Evolutionary conservation across 2,329 filamentous ascomycete species (phyloP), one percentile per base, ranked within the genome.

Genomic region (Graphilbum sp.): DNA sequence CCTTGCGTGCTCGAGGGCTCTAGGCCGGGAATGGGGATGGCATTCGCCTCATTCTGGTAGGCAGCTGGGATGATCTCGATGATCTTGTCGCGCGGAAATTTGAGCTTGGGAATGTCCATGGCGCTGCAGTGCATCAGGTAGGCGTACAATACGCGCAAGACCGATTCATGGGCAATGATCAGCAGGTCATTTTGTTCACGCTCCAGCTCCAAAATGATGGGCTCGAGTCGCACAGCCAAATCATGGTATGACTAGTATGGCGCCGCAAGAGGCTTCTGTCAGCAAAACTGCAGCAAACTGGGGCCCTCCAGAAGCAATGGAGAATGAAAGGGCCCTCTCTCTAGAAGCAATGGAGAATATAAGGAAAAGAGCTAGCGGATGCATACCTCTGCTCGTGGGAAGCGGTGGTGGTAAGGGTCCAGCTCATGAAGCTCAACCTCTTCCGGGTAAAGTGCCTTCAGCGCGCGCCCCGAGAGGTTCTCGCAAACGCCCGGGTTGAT

Each of bases 111-210:
- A 45, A 98, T 98, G 52, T 93, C 86, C 57, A 80, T 81, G 9
- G 92, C 87, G 54, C 88, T 90, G 61, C 90, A 96, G 49, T 93
- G 90, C 90, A 98, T 98, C 30, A 98, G 67, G 58, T 98, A 98
- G 19, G 87, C 87, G 54, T 98, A 98, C 4, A 98, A 69, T 19
- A 98, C 90, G 32, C 90, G 82, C 34, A 98, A 69, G n/a, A 98
- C 90, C 37, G 85, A 93, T 57, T 98, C 90, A 56, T 98, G 90
- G 1, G 90, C 90, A 48, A 98, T 95, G 53, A 98, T 95, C 38
- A 98, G 71, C n/a, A 98, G 69, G 54, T 98, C 90, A 47, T 92
- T 93, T 50, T 95, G 84, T 61, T 98, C 90, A 32, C 90, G 79
- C 62, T 98, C 90, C 13, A 98, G 72, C 56, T 98, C 90, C 23